Percentiles rank a stretch among this genome's conserved stretches.
Evolutionary conservation across 2,329 filamentous ascomycete species (phyloP).

Genomic region (Xylaria multiplex): DNA sequence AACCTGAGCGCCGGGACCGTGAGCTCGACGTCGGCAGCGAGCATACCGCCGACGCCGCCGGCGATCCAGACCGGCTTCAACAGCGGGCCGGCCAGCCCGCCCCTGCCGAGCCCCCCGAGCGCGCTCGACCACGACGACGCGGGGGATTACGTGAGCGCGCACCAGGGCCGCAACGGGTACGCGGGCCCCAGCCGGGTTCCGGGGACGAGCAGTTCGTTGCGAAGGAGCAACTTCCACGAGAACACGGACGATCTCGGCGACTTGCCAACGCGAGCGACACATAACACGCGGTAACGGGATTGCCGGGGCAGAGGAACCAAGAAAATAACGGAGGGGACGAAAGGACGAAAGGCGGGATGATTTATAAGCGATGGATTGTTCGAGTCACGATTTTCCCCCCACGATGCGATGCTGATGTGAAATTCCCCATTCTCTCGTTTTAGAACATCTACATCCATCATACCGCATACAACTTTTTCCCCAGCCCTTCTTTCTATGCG

Average conservation of each 20-base stretch:
- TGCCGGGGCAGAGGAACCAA: no score
- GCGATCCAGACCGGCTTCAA: conserved; percentile 16
- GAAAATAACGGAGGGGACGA: neutral
- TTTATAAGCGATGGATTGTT: neutral
- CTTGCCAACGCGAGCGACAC: neutral
- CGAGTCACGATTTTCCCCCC: neutral
- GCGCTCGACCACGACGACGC: conserved; percentile 24
- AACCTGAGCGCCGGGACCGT: conserved; percentile 56
- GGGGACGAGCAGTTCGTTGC: conserved; percentile 24
- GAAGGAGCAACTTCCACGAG: conserved; percentile 45
- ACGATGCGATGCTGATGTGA: neutral
- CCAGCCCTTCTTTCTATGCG: neutral
- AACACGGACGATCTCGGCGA: conserved; percentile 41
- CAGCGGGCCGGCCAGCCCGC: conserved; percentile 23
- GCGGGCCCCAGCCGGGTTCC: neutral
- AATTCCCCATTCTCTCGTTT: conserved; percentile 1
- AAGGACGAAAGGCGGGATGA: neutral
- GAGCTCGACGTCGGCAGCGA: conserved; percentile 45
- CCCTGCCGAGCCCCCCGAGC: conserved; percentile 39
- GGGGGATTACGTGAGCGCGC: conserved; percentile 30
- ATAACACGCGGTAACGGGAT: conserved; percentile 24
- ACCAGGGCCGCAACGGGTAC: conserved; percentile 5
- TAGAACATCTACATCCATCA: neutral
- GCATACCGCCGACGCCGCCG: conserved; percentile 30
- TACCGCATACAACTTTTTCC: neutral